Evolutionary conservation across 192 early-diverging fungal genomes (phyloP), one percentile per base, ranked within the genome.

Genomic region (Backusella tuberculispora): DNA sequence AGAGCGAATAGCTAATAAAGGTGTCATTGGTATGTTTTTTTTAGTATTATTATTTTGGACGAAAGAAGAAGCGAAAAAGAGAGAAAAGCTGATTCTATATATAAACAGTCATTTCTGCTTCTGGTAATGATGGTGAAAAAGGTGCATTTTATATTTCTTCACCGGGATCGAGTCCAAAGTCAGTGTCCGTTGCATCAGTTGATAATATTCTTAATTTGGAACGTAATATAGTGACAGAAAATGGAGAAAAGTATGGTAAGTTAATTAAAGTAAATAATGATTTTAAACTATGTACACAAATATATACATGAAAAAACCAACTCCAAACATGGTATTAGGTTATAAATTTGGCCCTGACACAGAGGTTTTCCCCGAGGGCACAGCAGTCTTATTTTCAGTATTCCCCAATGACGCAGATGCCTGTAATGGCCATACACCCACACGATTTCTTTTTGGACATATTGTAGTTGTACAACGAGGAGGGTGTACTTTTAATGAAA

Each of bases 391-490:
- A 60, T 60, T 60, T 9, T 60, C 53, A 1, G n/a, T 60, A 12
- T 60, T 60, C 26, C 21, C 53, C 8, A 60, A 60, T 26, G 3
- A 60, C 5, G 76, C 83, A 1, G 80, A 81, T 40, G 92, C 84
- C 0, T 93, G 93, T 68, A 48, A 44, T 65, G 73, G 74, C 5
- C 68, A 74, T 19, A 38, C 83, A 13, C 84, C 88, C 72, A 64
- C 56, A 4, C 56, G 42, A 12, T 69, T 72, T 65, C 72, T 92
- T 40, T 70, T 29, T 0, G 84, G 83, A 0, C 84, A 90, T 69
- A 85, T 92, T 21, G 83, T 84, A 15, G 74, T 95, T 47, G 81
- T 94, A 64, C 87, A 88, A 41, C 90, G 93, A 47, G 93, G 93
- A 6, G 79, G 72, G n/a, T 95, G 94, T 69, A 85, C 82, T 0